Conservation (phyloP, 495 filamentous ascomycete genomes). For the Tuber aestivum region DNA sequence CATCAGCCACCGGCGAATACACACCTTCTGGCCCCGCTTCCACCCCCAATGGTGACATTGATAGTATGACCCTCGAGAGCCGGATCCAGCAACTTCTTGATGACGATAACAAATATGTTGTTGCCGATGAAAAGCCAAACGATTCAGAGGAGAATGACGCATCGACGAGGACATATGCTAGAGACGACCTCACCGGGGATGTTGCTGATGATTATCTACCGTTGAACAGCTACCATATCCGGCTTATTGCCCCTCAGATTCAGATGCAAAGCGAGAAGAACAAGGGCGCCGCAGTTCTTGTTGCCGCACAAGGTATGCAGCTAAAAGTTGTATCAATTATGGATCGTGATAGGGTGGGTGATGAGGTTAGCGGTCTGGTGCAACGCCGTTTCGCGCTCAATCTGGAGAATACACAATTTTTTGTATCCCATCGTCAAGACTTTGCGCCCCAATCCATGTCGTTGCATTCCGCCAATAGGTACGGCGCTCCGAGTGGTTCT, state of each 20-base stretch:
- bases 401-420: conserved; percentile 96
- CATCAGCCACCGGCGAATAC: conserved; percentile 44
- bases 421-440: conserved; percentile 86
- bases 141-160: conserved; percentile 24
- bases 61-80: conserved; percentile 56
- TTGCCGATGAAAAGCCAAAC: conserved; percentile 57
- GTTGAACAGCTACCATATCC: conserved; percentile 88
- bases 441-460: conserved; percentile 73
- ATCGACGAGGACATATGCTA: conserved; percentile 43
- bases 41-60: conserved; percentile 50
- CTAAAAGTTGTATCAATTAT: conserved; percentile 94
- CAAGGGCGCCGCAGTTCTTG: conserved; percentile 80
- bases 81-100: conserved; percentile 80
- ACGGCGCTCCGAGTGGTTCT: conserved; percentile 75
- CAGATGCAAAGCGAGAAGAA: conserved; percentile 98
- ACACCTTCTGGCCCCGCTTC: conserved; percentile 43
- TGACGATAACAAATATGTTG: conserved; percentile 77
- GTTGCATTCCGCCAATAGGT: conserved; percentile 88
- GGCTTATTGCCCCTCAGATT: conserved; percentile 92
- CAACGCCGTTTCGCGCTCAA: conserved; percentile 88
- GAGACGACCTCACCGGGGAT: conserved; percentile 60
- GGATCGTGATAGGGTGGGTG: conserved; percentile 85
- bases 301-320: conserved; percentile 93
- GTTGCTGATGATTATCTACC: conserved; percentile 87
- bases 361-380: conserved; percentile 89